Evolutionary conservation across 1,284 basidiomycete species (phyloP), one percentile per base, ranked within the genome.

Genomic region (Sanghuangporus sanghuang): DNA sequence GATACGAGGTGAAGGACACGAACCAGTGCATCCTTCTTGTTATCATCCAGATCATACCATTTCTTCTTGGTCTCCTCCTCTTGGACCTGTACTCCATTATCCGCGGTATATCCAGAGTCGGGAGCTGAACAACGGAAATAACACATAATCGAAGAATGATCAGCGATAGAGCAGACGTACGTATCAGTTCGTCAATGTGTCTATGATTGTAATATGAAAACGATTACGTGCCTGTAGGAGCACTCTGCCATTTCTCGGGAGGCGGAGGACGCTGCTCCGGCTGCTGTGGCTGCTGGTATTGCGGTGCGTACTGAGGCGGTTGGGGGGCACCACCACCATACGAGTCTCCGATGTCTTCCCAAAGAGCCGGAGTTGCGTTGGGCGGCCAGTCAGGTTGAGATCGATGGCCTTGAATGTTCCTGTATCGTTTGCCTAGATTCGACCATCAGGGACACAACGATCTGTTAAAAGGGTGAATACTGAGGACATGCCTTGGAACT

Each of bases 301-400:
- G 44, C 21, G 9, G 44, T 2, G 7, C 11, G 16, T 46, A 46
- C 16, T 18, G 44, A 14, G 44, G 44, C 7, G 44, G 44, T 42
- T 73, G 67, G 38, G 77, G 71, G 40, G 18, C 49, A n/a, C 69
- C 67, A 11, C 62, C 46, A 32, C 64, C 63, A 39, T 76, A 74
- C n/a, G 73, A 71, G 53, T 77, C 77, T 39, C 76, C 73, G 44
- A 84, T 54, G 57, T 77, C 79, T 57, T 82, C 85, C 89, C 89
- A 91, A 40, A 91, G 79, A 7, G 86, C 86, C 39, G 89, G 87
- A 1, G 83, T 84, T 16, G 73, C 67, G 8, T 77, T 70, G 1
- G 89, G 89, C 36, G 82, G 73, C 89, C 89, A 90, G 67, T 88
- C 86, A 39, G 76, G 63, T 85, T 89, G 68, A 58, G 88, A 89